A percentile compares a stretch with the other conserved stretches of the same genome.
Evolutionary conservation across 768 basidiomycete species (phyloP).

Genomic region (Pleurotus cornucopiae): DNA sequence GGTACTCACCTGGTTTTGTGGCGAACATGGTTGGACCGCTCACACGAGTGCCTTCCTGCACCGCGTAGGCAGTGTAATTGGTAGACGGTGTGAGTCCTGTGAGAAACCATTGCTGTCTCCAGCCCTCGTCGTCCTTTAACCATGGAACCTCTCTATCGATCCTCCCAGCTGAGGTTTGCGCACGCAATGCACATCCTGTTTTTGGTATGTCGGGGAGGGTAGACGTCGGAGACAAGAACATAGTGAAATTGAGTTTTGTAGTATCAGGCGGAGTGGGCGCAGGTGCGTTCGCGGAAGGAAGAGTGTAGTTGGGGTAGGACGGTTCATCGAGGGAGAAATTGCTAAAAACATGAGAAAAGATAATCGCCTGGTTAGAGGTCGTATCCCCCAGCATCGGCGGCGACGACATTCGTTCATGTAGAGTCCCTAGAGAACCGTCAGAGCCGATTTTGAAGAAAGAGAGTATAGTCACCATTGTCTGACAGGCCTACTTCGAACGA

Average conservation of each 20-base stretch:
- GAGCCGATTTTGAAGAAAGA: neutral
- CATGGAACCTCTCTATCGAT: slow-evolving; percentile 46
- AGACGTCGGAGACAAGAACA: slow-evolving; percentile 52
- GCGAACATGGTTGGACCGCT: slow-evolving; percentile 66
- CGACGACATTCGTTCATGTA: slow-evolving; percentile 38
- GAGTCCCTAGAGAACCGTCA: slow-evolving; percentile 30
- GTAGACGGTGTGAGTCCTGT: slow-evolving; percentile 55
- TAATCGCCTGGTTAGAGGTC: slow-evolving; percentile 64
- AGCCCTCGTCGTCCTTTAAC: slow-evolving; percentile 54
- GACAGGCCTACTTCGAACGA: slow-evolving; percentile 61
- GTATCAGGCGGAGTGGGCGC: slow-evolving; percentile 34
- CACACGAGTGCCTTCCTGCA: slow-evolving; percentile 52
- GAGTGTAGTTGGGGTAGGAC: slow-evolving; percentile 72
- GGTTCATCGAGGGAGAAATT: slow-evolving; percentile 17
- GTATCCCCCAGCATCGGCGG: slow-evolving; percentile 70
- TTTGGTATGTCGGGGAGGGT: slow-evolving; percentile 39
- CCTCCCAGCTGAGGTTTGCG: slow-evolving; percentile 30
- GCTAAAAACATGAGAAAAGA: slow-evolving; percentile 63
- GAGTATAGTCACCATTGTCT: slow-evolving; percentile 22
- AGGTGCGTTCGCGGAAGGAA: slow-evolving; percentile 53
- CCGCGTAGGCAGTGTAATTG: slow-evolving; percentile 76
- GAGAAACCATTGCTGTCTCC: slow-evolving; percentile 67
- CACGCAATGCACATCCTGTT: slow-evolving; percentile 57
- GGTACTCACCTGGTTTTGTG: slow-evolving; percentile 66
- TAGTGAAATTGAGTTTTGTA: slow-evolving; percentile 42